Base-by-base conservation (phyloP, 352 stramenopile genomes). In the Saprolegnia parasitica region DNA sequence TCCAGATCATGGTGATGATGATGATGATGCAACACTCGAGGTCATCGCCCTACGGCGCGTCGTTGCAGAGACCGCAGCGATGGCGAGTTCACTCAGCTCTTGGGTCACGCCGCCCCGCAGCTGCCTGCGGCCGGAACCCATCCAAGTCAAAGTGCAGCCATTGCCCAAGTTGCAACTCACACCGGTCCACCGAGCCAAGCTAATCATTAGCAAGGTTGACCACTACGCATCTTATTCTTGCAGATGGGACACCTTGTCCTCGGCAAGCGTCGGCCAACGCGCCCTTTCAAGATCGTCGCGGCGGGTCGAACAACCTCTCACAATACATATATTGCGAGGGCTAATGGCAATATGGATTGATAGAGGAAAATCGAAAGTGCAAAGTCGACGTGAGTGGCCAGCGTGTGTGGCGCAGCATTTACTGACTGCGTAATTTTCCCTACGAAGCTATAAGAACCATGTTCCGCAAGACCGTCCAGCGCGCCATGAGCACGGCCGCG, bases 371-470 rank as follows among this genome's bases (percentile, higher is more conserved):
- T 60, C 52, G 35, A 60, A 24, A 21, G 11, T 60, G 16, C 11
- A 24, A 24, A 40, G 52, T 20, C 13, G 52, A 16, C 11, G 52
- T 60, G 52, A 40, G 52, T 60, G 52, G 52, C 35, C n/a, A 24
- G 13, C 52, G 52, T 60, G 13, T 16, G 52, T 20, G 42, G 18
- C 42, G 8, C 42, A 35, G 29, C 29, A 35, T 49, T 15, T 21
- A 61, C 32, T 70, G 63, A 70, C 63, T 70, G 63, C 63, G 47
- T 70, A 70, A 61, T 70, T 70, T 70, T 52, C 63, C 63, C 63
- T 70, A 52, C 52, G 35, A 52, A 70, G 63, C 13, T 37, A 23
- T 32, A 40, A 52, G 42, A 11, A 42, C 21, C 4, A 70, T 70
- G 63, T 49, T 70, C 42, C 63, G 63, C 63, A 70, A 70, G 49